Base-by-base conservation (phyloP, 2,329 filamentous ascomycete species). In the Epichloe typhina region DNA sequence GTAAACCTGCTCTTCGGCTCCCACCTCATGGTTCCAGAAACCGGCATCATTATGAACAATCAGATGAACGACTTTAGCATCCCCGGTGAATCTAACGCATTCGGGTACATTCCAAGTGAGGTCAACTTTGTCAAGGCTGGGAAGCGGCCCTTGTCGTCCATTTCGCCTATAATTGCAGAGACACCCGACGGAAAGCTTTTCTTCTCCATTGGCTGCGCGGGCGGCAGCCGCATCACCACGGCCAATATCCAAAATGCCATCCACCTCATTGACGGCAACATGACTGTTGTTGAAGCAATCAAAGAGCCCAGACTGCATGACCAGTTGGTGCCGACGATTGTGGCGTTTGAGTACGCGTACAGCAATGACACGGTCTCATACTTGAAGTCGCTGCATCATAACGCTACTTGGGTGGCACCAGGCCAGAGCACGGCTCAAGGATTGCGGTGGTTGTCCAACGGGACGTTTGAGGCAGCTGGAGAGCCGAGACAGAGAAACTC, bases 221-320 rank as follows among this genome's bases (percentile, higher is more conserved):
- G 90, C 1, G 90, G 90, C 0, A 88, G 83, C 41, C 76, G 87
- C 3, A 95, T 95, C 64, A 91, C 88, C 59, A 94, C 88, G 0
- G 72, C 86, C 0, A 91, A 84, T 0, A 75, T 89, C n/a, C 88
- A 93, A 65, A 84, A 82, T 51, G 70, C 89, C 4, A 81, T 87
- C 61, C 76, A 89, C 58, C 76, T 89, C 0, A 69, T 96, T 0
- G 88, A 94, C 57, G 75, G 77, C 37, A 67, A 67, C 3, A 69
- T 88, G 69, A 80, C 74, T 0, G 71, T 80, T 0, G 64, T 71
- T 0, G 72, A 86, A 46, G 84, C 88, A 0, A 67, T 95, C 0
- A 77, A 76, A 0, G 66, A 77, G 53, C 86, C 87, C 0, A 72
- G 90, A 1, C 64, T 95, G 23, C 89, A 96, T 59, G 88, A 95